Base-by-base conservation (phyloP, 2,329 filamentous ascomycete genomes). In the Colletotrichum chrysophilum region DNA sequence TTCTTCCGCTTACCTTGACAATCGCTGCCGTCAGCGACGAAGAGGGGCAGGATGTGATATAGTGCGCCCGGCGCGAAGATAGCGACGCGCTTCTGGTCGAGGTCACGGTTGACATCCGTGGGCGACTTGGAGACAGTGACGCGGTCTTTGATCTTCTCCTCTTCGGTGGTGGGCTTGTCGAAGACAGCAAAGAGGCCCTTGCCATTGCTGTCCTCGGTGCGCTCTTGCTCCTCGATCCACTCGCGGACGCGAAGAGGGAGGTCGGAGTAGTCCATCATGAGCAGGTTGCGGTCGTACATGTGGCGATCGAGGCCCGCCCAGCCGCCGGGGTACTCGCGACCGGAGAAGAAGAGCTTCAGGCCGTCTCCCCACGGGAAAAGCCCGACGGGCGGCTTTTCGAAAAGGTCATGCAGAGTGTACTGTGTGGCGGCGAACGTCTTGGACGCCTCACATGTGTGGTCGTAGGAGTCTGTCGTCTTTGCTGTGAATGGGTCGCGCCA, bases 261-360 rank as follows among this genome's bases (percentile, higher is more conserved):
- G 7, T 85, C 82, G 6, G 80, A 78, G 77, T 88, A 87, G 36
- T 84, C 81, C 88, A 90, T 89, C 78, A 83, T 78, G 58, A 90
- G 79, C 76, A 90, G 79, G 71, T 84, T 85, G 21, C 89, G 86
- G 70, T 89, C 87, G 75, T 86, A 84, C 65, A 87, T 86, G 80
- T 91, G 89, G n/a, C 84, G 85, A 78, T 91, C 89, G 28, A 87
- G 81, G 43, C 89, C 89, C 30, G 84, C 84, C 89, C 89, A 91
- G 55, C 85, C 85, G 28, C 89, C 89, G 0, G 89, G 89, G 79
- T 91, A 89, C 66, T 85, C 81, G 36, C 85, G 82, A 6, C 82
- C 81, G 9, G 80, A 72, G 77, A 88, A 88, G 56, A 86, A 79
- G 16, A 79, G 78, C 78, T 86, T 87, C 55, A 88, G 83, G 2